Evolutionary conservation across 495 filamentous ascomycete genomes (phyloP).

Genomic region (Hypomontagnella monticulosa): DNA sequence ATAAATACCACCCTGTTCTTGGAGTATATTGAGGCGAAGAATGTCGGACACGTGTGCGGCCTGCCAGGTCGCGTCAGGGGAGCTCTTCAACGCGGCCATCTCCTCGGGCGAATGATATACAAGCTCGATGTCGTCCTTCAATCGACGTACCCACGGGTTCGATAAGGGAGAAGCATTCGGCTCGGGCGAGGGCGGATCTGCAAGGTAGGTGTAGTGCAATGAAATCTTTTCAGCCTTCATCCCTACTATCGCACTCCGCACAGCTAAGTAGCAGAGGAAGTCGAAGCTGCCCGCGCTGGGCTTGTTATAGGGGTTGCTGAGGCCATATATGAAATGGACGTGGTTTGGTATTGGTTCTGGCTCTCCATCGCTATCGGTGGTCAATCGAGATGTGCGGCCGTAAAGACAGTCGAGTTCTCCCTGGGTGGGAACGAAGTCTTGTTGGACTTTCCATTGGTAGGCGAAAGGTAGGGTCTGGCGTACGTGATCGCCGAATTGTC

Average conservation of each 20-base stretch:
- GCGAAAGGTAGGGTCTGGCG: slow-evolving; percentile 55
- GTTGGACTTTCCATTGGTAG: slow-evolving; percentile 52
- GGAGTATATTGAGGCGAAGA: slow-evolving; percentile 54
- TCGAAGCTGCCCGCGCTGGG: slow-evolving; percentile 52
- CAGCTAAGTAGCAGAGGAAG: slow-evolving; percentile 57
- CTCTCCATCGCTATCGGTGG: slow-evolving; percentile 13
- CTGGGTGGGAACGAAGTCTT: slow-evolving; percentile 48
- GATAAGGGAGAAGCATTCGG: slow-evolving; percentile 49
- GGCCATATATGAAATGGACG: slow-evolving; percentile 58
- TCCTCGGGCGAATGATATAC: slow-evolving; percentile 52
- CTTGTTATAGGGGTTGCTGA: slow-evolving; percentile 51
- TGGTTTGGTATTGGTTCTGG: slow-evolving; percentile 56
- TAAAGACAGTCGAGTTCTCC: slow-evolving; percentile 53
- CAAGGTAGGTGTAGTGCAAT: slow-evolving; percentile 59
- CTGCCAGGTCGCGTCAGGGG: slow-evolving; percentile 49
- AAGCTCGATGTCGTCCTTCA: slow-evolving; percentile 53
- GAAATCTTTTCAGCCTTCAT: slow-evolving; percentile 53
- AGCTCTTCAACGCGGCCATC: slow-evolving; percentile 41
- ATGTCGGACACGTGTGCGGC: slow-evolving; percentile 57
- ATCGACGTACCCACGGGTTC: slow-evolving; percentile 54
- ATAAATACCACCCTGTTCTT: slow-evolving; percentile 57
- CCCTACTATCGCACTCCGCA: slow-evolving; percentile 55
- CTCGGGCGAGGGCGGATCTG: slow-evolving; percentile 50
- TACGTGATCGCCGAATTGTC: slow-evolving; percentile 47
- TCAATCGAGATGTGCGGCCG: slow-evolving; percentile 39